Evolutionary conservation across 2,329 filamentous ascomycete genomes (phyloP).

Genomic region (Colletotrichum phormii): DNA sequence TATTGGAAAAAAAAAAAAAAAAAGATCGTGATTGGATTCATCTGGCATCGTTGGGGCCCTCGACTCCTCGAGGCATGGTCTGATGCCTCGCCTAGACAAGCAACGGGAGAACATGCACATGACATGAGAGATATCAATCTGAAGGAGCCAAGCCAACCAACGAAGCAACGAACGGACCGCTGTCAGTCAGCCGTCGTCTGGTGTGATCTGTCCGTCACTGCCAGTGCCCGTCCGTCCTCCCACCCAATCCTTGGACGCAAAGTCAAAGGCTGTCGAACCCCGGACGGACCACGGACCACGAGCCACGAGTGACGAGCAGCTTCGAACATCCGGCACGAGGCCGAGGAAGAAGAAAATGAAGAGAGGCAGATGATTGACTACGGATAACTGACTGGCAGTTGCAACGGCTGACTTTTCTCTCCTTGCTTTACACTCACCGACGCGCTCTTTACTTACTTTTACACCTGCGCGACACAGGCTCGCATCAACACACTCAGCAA

Average conservation of each 20-base stretch:
- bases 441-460: conserved; percentile 27
- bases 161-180: conserved; percentile 16
- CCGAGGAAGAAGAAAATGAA: conserved; percentile 2
- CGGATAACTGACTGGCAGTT: background rate
- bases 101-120: background rate
- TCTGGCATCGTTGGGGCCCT: background rate
- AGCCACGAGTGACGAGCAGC: background rate
- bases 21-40: conserved; percentile 12
- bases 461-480: background rate
- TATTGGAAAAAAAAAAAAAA: background rate
- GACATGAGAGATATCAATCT: conserved; percentile 1
- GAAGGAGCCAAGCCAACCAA: background rate
- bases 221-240: background rate
- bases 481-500: background rate
- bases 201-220: conserved; percentile 15
- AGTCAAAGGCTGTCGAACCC: conserved; percentile 4
- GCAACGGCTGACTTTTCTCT: background rate
- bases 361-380: background rate
- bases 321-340: conserved; percentile 17
- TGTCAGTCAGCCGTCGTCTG: conserved; percentile 31
- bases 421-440: conserved; percentile 10
- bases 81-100: background rate
- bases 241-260: conserved; percentile 5
- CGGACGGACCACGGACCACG: background rate
- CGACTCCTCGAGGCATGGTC: background rate